Evolutionary conservation across 2,329 filamentous ascomycete genomes (phyloP).

Genomic region (Cadophora malorum): DNA sequence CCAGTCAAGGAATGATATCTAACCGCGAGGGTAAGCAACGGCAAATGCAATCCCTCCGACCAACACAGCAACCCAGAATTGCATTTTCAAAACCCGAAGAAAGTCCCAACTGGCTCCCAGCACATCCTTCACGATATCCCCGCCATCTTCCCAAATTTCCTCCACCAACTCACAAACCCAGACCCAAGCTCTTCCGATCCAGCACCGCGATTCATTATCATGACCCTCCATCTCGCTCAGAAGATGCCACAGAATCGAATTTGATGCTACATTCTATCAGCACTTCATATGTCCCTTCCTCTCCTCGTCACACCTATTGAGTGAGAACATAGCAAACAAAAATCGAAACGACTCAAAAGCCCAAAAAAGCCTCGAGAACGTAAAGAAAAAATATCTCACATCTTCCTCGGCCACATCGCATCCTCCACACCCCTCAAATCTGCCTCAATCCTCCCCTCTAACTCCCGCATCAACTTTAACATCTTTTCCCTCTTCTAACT

Average conservation of each 20-base stretch:
- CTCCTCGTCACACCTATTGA: too few relatives aligned
- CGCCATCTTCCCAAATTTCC: not conserved
- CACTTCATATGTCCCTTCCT: not conserved
- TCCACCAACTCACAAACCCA: not conserved
- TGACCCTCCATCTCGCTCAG: not conserved
- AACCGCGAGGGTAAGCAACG: too few relatives aligned
- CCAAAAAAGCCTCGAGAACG: too few relatives aligned
- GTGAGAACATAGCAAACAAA: too few relatives aligned
- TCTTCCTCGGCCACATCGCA: constrained; percentile 7
- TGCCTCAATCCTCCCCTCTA: not conserved
- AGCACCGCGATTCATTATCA: not conserved
- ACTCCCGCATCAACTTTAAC: not conserved
- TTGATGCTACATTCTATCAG: not conserved
- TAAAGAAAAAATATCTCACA: too few relatives aligned
- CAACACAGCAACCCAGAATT: not conserved
- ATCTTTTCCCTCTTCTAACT: not conserved
- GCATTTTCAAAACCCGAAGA: not conserved
- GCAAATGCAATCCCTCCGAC: not conserved
- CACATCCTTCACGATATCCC: not conserved
- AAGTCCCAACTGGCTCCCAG: not conserved
- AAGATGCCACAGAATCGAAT: not conserved
- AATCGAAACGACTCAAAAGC: too few relatives aligned
- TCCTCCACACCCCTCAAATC: constrained; percentile 17
- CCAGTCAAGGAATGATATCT: too few relatives aligned
- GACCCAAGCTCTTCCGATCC: not conserved